Percentiles rank a stretch among this genome's conserved stretches.
These are phyloP conservation scores for Murraya paniculata DNA, from an alignment of 345 rosid genomes.

Conservation along the genomic window DNA sequence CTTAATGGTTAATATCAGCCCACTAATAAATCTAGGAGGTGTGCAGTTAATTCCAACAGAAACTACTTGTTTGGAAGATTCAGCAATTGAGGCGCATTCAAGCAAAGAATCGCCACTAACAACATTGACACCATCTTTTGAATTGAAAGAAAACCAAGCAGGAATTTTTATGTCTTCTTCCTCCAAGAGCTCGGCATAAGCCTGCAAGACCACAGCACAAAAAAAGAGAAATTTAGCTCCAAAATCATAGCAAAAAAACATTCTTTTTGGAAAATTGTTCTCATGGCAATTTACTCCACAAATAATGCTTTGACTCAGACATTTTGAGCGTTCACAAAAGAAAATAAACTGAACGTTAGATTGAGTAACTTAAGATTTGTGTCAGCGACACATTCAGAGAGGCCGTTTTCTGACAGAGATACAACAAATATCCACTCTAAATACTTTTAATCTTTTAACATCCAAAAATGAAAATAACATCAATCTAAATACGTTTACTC, in stretches of 20 bases:
- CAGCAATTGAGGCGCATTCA: constrained; percentile 62
- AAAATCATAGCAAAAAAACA: constrained; percentile 10
- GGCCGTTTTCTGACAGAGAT: neutral
- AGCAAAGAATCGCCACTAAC: constrained; percentile 73
- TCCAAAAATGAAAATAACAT: neutral
- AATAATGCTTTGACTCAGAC: constrained; percentile 1
- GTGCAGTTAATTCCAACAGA: constrained; percentile 88
- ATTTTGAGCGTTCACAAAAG: neutral
- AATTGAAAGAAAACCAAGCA: constrained; percentile 78
- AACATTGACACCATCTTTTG: constrained; percentile 70
- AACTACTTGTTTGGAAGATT: constrained; percentile 58
- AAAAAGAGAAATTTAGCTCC: neutral
- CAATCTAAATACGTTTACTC: neutral
- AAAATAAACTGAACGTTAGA: neutral
- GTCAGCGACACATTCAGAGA: neutral
- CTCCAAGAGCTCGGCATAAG: constrained; percentile 64
- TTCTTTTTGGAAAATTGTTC: neutral
- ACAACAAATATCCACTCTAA: neutral
- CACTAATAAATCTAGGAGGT: constrained; percentile 76
- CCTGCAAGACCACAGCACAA: constrained; percentile 34
- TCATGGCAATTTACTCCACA: neutral
- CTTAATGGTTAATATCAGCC: constrained; percentile 42
- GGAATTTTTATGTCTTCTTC: constrained; percentile 62
- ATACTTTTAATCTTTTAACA: constrained; percentile 6
- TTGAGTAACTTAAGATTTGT: neutral